Conservation (phyloP, 2,329 filamentous ascomycete species). For the Aspergillus bombycis region DNA sequence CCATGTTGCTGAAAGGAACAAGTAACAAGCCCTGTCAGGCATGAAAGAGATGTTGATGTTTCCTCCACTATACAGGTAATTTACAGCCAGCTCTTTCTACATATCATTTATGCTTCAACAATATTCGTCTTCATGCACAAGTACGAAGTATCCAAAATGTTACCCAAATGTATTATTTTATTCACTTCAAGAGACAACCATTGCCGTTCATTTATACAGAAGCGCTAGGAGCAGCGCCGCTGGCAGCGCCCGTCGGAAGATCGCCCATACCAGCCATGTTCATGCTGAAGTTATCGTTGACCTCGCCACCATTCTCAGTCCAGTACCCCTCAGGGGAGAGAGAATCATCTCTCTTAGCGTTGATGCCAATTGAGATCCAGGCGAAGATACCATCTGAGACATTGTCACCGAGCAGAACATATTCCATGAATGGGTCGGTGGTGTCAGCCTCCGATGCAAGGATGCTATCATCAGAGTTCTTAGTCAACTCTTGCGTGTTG, state of each 20-base stretch:
- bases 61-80: neutral
- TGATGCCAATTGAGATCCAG: neutral
- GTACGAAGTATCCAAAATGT: neutral
- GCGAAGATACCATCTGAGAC: conserved; percentile 24
- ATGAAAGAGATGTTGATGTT: neutral
- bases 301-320: neutral
- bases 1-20: neutral
- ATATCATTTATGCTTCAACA: neutral
- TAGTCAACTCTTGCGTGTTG: conserved; percentile 1
- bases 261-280: neutral
- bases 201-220: neutral
- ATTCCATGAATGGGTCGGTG: conserved; percentile 11
- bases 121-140: neutral
- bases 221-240: neutral
- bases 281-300: neutral
- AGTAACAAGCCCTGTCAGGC: neutral
- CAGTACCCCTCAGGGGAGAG: neutral
- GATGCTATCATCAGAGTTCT: conserved; percentile 2
- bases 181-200: neutral
- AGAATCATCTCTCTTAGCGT: neutral
- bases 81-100: neutral
- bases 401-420: conserved; percentile 5
- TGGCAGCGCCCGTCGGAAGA: neutral
- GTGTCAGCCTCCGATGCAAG: neutral
- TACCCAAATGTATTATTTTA: neutral